These are phyloP conservation scores for Raphanus hybrid DNA, from an alignment of 441 rosid genomes.

Conservation along the genomic window DNA sequence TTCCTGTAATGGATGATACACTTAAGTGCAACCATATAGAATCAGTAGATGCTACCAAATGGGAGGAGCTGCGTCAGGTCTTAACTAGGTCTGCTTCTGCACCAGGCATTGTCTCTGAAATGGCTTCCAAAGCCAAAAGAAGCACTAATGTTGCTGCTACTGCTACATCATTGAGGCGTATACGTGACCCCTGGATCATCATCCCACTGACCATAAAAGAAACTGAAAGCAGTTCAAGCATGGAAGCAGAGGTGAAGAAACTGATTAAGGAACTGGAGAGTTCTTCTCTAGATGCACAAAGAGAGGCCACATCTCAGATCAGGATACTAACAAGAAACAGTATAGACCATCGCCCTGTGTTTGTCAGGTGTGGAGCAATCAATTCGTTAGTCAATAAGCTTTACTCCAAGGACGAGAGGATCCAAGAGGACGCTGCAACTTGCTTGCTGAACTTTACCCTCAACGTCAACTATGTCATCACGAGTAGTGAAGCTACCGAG, in stretches of 20 bases:
- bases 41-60: constrained; percentile 43
- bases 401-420: constrained; percentile 54
- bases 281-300: constrained; percentile 62
- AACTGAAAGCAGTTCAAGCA: constrained; percentile 70
- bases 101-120: constrained; percentile 51
- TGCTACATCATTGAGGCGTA: constrained; percentile 29
- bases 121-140: constrained; percentile 51
- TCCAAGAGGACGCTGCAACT: constrained; percentile 84
- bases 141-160: constrained; percentile 37
- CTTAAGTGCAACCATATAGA: constrained; percentile 34
- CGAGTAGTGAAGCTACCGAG: constrained; percentile 71
- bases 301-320: constrained; percentile 59
- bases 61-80: constrained; percentile 47
- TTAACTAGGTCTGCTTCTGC: constrained; percentile 69
- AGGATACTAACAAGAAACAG: constrained; percentile 79
- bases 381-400: constrained; percentile 62
- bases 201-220: constrained; percentile 65
- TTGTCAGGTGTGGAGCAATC: constrained; percentile 77
- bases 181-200: constrained; percentile 64
- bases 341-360: constrained; percentile 79
- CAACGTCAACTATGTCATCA: constrained; percentile 74
- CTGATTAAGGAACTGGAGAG: constrained; percentile 71
- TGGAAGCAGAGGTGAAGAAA: constrained; percentile 68
- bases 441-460: constrained; percentile 91
- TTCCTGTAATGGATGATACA: constrained; percentile 17